Base-by-base conservation (phyloP, 2,329 filamentous ascomycete genomes). In the Sporothrix euskadiensis region DNA sequence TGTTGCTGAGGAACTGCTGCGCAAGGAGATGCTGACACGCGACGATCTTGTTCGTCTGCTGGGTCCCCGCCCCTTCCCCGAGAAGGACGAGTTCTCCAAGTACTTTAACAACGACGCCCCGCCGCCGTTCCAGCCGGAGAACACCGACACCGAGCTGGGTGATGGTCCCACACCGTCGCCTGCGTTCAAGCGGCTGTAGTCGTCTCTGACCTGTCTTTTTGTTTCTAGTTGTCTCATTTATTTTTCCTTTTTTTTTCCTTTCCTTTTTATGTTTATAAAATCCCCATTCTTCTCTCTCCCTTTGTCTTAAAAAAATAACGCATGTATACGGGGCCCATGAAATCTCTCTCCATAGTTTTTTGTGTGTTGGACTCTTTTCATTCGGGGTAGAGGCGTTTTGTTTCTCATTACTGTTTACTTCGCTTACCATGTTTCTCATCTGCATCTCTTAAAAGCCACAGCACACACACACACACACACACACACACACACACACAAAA, bases 1-100 rank as follows among this genome's bases (percentile, higher is more conserved):
- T 54, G 89, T 99, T 5, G 96, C 96, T 0, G 94, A 99, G 85
- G 96, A 99, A 83, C 85, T 99, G 73, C 85, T 99, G 76, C 88
- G 85, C 79, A 98, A 98, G 88, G 96, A 99, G 84, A 91, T 98
- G 78, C 87, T 99, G 30, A 90, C 91, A 47, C 88, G 96, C 73
- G 96, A 99, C 79, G 96, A 99, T 82, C 91, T 98, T 88, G 90
- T 98, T 69, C 87, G 96, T 39, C 85, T 99, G 73, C 86, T 99
- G 35, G 96, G 96, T 30, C 91, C 91, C 65, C 85, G 96, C 76
- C 93, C 94, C 16, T 98, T 92, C 78, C 91, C 92, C 56, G 95
- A 98, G 78, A 87, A 89, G 74, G 91, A 92, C 78, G 94, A 98
- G 79, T 98, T 99, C 83, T 86, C 91, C 79, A 98, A 98, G 86